Conservation (phyloP, 345 rosid species). For the Brassica juncea region DNA sequence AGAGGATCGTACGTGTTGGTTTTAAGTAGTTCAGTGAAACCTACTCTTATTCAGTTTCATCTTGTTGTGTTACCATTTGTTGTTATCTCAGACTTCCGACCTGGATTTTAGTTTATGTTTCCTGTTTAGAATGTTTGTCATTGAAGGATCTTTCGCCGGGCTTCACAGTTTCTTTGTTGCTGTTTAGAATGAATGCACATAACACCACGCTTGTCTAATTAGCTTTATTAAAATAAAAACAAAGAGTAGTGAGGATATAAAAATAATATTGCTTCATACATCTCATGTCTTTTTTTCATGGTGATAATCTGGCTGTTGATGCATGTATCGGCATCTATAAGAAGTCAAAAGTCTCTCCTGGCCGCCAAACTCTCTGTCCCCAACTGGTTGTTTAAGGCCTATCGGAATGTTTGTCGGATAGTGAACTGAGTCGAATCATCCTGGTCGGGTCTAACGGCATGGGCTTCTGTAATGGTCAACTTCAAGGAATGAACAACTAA, state of each 20-base stretch:
- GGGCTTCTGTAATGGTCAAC: no score
- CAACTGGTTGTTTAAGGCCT: no score
- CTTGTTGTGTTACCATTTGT: constrained; percentile 7
- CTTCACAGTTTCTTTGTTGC: background rate
- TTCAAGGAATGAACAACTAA: no score
- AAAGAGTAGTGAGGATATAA: background rate
- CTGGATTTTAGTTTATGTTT: background rate
- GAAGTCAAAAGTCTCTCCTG: no score
- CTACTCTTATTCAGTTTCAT: background rate
- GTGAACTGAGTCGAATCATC: no score
- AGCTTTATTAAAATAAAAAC: background rate
- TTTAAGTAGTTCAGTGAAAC: constrained; percentile 14
- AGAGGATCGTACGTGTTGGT: constrained; percentile 24
- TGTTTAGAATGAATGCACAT: background rate
- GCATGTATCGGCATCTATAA: no score
- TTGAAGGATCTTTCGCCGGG: background rate
- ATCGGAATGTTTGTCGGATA: no score
- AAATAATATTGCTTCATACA: background rate
- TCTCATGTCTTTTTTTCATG: no score
- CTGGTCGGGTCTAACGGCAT: no score
- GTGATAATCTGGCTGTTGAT: no score
- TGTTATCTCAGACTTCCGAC: background rate
- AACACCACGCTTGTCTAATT: background rate
- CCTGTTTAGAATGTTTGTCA: background rate
- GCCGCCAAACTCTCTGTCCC: no score